phyloP scores from a whole-genome alignment of 805 yeast species.

The Monosporozyma aerobia region DNA sequence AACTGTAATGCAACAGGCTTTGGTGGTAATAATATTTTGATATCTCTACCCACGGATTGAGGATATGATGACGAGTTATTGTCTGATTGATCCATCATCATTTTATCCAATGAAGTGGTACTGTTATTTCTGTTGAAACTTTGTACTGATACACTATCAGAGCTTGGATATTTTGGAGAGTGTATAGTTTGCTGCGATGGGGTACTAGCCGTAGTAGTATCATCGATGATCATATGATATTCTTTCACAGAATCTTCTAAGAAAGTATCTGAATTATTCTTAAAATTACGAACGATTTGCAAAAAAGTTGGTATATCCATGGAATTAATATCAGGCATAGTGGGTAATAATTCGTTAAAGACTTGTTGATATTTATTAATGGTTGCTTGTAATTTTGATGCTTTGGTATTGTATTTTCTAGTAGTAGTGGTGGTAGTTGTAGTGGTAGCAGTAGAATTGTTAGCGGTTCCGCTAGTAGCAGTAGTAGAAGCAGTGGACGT shows the following conservation, averaged over 20 bases:
- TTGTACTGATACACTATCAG: conserved; percentile 6
- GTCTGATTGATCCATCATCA: conserved; percentile 3
- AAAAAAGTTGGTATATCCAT: conserved; percentile 22
- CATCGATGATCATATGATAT: conserved; percentile 13
- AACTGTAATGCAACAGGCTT: conserved; percentile 64
- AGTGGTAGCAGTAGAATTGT: not conserved
- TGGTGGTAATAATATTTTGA: conserved; percentile 65
- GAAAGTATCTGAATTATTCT: conserved; percentile 5
- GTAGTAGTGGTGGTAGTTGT: not conserved
- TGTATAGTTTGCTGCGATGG: not conserved
- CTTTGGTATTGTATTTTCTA: conserved; percentile 9
- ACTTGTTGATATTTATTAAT: conserved; percentile 17
- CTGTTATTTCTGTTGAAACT: conserved; percentile 2
- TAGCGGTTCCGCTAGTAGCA: not conserved
- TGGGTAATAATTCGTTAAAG: conserved; percentile 20
- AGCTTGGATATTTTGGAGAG: conserved; percentile 10
- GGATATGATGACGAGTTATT: not conserved
- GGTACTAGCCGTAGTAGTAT: not conserved
- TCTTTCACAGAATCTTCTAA: conserved; percentile 20
- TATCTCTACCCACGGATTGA: conserved; percentile 34
- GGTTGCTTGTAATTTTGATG: conserved; percentile 11
- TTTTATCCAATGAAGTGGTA: conserved; percentile 1
- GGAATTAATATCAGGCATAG: conserved; percentile 19
- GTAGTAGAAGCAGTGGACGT: not conserved
- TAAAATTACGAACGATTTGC: conserved; percentile 18